Conservation (phyloP, 2,329 filamentous ascomycete species). For the Epichloe festucae region DNA sequence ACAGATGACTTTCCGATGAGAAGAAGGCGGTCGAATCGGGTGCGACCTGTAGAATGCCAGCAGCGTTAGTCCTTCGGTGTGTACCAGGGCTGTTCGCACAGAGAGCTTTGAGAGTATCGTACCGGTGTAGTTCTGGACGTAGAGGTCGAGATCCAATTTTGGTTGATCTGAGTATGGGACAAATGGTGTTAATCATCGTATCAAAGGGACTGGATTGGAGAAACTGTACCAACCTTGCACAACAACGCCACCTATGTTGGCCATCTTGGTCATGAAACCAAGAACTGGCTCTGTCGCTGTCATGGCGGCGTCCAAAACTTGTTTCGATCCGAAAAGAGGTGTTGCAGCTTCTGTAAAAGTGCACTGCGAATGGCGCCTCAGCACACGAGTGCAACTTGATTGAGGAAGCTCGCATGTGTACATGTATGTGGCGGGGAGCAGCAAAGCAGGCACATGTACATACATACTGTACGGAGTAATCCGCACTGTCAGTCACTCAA, state of each 20-base stretch:
- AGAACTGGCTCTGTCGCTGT: slow-evolving; percentile 21
- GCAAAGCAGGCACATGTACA: no score
- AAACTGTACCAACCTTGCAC: slow-evolving; percentile 29
- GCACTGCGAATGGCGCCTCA: no score
- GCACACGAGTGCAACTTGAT: no score
- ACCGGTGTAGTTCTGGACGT: slow-evolving; percentile 84
- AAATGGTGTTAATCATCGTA: neutral
- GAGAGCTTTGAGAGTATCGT: slow-evolving; percentile 11
- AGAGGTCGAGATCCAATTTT: slow-evolving; percentile 83
- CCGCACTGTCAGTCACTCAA: no score
- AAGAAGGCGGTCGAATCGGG: slow-evolving; percentile 66
- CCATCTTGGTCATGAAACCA: slow-evolving; percentile 34
- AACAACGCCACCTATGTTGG: slow-evolving; percentile 30
- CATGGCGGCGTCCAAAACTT: slow-evolving; percentile 17
- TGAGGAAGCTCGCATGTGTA: no score
- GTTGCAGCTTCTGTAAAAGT: neutral
- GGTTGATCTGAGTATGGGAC: slow-evolving; percentile 47
- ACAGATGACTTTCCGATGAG: slow-evolving; percentile 71
- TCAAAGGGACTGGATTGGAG: neutral
- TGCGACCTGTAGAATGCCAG: slow-evolving; percentile 45
- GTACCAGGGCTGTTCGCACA: neutral
- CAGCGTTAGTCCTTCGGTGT: neutral
- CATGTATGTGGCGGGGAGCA: no score
- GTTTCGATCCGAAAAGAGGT: neutral
- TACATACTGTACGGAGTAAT: no score